These are phyloP conservation scores for Beauveria australis DNA, from an alignment of 2,329 filamentous ascomycete species.

Conservation along the genomic window DNA sequence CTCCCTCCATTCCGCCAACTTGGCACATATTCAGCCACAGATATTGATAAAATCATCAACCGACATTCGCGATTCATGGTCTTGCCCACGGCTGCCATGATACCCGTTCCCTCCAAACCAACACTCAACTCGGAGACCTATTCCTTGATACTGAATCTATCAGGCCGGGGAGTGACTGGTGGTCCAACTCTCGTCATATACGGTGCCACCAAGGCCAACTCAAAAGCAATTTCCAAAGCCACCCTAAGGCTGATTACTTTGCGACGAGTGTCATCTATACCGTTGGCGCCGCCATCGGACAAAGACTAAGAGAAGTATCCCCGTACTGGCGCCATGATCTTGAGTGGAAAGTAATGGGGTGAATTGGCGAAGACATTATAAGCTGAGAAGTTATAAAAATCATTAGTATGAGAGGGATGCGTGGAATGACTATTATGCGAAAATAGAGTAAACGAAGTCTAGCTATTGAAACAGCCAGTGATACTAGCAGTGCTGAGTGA, in stretches of 20 bases:
- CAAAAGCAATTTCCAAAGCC: neutral
- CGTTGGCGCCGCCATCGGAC: slow-evolving; percentile 6
- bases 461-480: too few species aligned
- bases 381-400: too few species aligned
- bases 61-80: neutral
- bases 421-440: too few species aligned
- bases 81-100: neutral
- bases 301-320: neutral
- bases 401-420: too few species aligned
- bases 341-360: too few species aligned
- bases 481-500: too few species aligned
- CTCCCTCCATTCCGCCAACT: neutral
- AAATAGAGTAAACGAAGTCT: too few species aligned
- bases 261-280: neutral
- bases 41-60: neutral
- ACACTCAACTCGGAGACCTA: slow-evolving; percentile 17
- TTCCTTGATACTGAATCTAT: slow-evolving; percentile 23
- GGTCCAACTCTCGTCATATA: slow-evolving; percentile 24
- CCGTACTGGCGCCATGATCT: neutral
- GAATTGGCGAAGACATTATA: too few species aligned
- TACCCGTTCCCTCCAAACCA: neutral
- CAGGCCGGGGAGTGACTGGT: slow-evolving; percentile 19
- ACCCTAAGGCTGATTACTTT: neutral
- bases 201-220: slow-evolving; percentile 21
- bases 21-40: too few species aligned